phyloP scores from a whole-genome alignment of 2,329 filamentous ascomycete genomes.

The Fusarium staphyleae region DNA sequence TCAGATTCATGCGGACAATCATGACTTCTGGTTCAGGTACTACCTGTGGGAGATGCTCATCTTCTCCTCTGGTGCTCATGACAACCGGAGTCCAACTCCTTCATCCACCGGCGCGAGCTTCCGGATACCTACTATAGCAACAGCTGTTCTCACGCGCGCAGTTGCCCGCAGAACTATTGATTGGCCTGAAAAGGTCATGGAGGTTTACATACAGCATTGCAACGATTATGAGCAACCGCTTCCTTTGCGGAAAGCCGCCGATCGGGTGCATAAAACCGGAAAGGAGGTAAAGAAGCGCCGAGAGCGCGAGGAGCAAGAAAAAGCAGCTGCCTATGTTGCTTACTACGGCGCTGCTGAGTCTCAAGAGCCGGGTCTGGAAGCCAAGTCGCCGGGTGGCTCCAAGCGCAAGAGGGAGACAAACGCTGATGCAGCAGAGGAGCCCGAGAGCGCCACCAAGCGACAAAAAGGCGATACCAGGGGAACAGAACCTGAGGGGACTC shows the following conservation, averaged over 20 bases:
- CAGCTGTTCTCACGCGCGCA: constrained; percentile 77
- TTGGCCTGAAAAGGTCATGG: constrained; percentile 78
- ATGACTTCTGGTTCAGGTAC: constrained; percentile 93
- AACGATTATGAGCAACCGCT: constrained; percentile 87
- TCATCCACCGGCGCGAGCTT: constrained; percentile 55
- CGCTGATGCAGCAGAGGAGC: constrained; percentile 49
- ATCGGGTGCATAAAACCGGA: constrained; percentile 73
- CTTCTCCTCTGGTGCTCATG: constrained; percentile 51
- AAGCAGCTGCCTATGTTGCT: constrained; percentile 59
- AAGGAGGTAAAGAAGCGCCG: constrained; percentile 70
- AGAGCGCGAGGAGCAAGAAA: constrained; percentile 69
- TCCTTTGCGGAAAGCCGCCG: constrained; percentile 74
- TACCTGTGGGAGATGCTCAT: constrained; percentile 89
- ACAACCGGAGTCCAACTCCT: constrained; percentile 62
- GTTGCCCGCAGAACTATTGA: constrained; percentile 69
- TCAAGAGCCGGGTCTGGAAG: constrained; percentile 22
- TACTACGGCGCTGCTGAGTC: constrained; percentile 46
- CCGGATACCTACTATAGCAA: constrained; percentile 75
- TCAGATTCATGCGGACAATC: constrained; percentile 74
- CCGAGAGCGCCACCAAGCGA: constrained; percentile 70
- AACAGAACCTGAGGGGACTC: constrained; percentile 31
- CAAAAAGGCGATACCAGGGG: constrained; percentile 57
- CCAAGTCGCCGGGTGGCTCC: constrained; percentile 50
- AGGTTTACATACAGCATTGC: constrained; percentile 79
- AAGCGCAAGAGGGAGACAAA: constrained; percentile 80